phyloP scores from a whole-genome alignment of 768 basidiomycete species.

The Amylocystis lapponica region DNA sequence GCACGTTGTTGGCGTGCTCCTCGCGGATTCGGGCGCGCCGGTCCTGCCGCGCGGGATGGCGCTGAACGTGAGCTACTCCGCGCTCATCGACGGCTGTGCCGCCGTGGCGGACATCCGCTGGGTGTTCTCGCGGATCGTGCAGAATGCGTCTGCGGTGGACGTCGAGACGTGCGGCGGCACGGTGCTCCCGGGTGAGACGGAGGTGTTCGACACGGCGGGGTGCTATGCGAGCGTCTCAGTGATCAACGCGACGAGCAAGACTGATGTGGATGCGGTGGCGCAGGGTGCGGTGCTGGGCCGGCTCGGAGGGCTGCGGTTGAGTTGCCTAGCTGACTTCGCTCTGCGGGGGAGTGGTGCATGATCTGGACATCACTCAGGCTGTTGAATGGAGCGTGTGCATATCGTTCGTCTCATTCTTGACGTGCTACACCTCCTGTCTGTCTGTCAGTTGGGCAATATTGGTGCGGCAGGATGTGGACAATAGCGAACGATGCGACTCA shows the following conservation, averaged over 20 bases:
- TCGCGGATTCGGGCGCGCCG: slow-evolving; percentile 15
- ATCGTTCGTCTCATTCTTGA: too few relatives aligned
- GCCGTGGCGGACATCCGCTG: slow-evolving; percentile 34
- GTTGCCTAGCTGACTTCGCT: too few relatives aligned
- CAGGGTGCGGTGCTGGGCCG: slow-evolving; percentile 35
- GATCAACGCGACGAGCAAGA: slow-evolving; percentile 35
- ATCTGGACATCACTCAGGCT: too few relatives aligned
- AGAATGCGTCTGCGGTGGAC: slow-evolving; percentile 29
- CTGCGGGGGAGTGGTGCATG: too few relatives aligned
- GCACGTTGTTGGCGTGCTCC: slow-evolving; percentile 13
- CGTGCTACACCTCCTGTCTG: too few relatives aligned
- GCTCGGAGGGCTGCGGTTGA: slow-evolving; percentile 23
- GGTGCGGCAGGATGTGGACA: too few relatives aligned
- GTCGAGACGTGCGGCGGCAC: slow-evolving; percentile 40
- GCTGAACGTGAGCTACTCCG: slow-evolving; percentile 48
- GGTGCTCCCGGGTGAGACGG: slow-evolving; percentile 38
- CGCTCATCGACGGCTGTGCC: slow-evolving; percentile 28
- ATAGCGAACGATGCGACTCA: too few relatives aligned
- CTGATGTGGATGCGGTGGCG: slow-evolving; percentile 36
- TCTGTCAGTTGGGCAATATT: too few relatives aligned
- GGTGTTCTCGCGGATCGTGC: slow-evolving; percentile 37
- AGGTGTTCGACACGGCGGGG: slow-evolving; percentile 29
- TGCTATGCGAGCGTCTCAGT: slow-evolving; percentile 39
- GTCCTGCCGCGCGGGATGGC: slow-evolving; percentile 36
- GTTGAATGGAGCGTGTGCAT: too few relatives aligned